phyloP scores from a whole-genome alignment of 179 eudicot species.

The Actinidia arguta region DNA sequence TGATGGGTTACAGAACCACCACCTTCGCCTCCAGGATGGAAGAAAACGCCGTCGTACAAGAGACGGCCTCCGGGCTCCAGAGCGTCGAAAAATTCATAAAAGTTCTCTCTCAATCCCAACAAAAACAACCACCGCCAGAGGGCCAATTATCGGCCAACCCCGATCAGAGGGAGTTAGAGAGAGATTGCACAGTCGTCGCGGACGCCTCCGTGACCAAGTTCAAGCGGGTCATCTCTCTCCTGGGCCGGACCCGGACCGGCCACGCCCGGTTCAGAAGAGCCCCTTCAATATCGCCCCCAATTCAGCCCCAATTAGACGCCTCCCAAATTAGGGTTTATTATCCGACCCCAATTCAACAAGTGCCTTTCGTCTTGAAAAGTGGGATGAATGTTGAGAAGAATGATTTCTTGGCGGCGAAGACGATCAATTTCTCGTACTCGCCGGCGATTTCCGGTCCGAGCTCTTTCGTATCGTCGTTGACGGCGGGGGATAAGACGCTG shows the following conservation, averaged over 20 bases:
- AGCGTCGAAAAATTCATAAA: conserved; percentile 72
- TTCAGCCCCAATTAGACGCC: not conserved
- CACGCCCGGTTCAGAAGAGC: conserved; percentile 90
- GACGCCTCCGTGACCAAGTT: conserved; percentile 75
- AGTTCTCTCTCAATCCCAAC: conserved; percentile 50
- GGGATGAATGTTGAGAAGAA: conserved; percentile 14
- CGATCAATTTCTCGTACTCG: conserved; percentile 66
- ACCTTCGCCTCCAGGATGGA: conserved; percentile 43
- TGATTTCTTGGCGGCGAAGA: conserved; percentile 31
- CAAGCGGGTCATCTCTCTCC: conserved; percentile 73
- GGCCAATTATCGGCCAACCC: not conserved
- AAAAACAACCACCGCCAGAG: too few relatives aligned
- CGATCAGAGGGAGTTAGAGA: conserved; percentile 28
- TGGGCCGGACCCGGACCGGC: conserved; percentile 72
- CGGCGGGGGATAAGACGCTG: conserved; percentile 48
- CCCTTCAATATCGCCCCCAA: conserved; percentile 34
- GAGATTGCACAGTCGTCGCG: conserved; percentile 60
- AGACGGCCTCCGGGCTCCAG: conserved; percentile 76
- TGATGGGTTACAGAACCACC: conserved; percentile 40
- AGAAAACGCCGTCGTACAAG: conserved; percentile 50
- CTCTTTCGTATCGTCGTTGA: conserved; percentile 73
- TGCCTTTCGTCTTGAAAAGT: conserved; percentile 35
- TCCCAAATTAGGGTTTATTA: conserved; percentile 43
- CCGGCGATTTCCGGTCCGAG: conserved; percentile 55
- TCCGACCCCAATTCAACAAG: conserved; percentile 80